phyloP scores from a whole-genome alignment of 768 basidiomycete genomes.

The Candolleomyces efflorescens region DNA sequence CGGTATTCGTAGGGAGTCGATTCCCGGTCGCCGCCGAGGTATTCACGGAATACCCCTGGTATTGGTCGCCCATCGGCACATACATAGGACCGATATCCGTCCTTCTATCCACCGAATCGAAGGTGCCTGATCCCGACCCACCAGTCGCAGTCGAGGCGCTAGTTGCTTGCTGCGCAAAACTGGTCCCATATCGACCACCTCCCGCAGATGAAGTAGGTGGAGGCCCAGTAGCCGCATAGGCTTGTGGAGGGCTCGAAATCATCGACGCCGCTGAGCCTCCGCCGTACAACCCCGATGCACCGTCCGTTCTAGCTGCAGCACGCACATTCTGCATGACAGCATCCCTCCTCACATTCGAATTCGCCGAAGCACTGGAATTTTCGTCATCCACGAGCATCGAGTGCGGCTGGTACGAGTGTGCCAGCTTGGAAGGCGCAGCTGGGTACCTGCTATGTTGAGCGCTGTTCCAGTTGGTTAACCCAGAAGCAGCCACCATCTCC shows the following conservation, averaged over 20 bases:
- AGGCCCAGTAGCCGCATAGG: constrained; percentile 48
- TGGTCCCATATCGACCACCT: constrained; percentile 58
- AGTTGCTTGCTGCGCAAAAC: constrained; percentile 43
- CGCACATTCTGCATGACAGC: constrained; percentile 81
- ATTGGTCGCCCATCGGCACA: constrained; percentile 80
- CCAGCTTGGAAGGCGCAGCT: constrained; percentile 59
- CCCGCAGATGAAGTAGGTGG: constrained; percentile 24
- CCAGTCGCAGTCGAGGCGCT: constrained; percentile 11
- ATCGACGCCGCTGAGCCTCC: constrained; percentile 30
- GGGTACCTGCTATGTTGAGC: constrained; percentile 44
- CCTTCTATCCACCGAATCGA: constrained; percentile 31
- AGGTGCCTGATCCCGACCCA: constrained; percentile 60
- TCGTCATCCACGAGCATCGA: constrained; percentile 67
- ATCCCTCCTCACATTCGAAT: constrained; percentile 47
- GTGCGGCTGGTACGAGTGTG: constrained; percentile 64
- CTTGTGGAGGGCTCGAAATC: constrained; percentile 74
- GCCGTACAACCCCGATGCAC: constrained; percentile 6
- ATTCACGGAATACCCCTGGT: constrained; percentile 46
- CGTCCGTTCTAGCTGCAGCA: constrained; percentile 48
- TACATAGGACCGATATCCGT: constrained; percentile 26
- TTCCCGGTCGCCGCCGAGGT: constrained; percentile 30
- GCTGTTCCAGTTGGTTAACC: constrained; percentile 51
- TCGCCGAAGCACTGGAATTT: constrained; percentile 16
- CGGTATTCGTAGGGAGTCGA: constrained; percentile 42
- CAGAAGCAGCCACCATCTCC: constrained; percentile 66